phyloP scores from a whole-genome alignment of 176 grass and related monocot genomes.

The Eragrostis nindensis region DNA sequence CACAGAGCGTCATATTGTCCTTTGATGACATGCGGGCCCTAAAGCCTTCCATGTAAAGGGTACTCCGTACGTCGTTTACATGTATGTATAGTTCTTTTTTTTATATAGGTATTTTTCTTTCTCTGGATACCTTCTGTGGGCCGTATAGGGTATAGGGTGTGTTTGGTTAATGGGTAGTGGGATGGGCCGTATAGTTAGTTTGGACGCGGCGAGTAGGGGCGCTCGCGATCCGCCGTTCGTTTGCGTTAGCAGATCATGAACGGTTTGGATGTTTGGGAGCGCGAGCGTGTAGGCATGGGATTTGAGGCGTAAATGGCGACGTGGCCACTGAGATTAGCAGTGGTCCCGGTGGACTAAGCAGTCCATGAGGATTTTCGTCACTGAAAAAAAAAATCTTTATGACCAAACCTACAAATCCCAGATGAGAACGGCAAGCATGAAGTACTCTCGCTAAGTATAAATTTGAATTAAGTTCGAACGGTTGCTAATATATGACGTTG shows the following conservation, averaged over 20 bases:
- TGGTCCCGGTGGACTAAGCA: no score
- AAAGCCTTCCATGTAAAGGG: neutral
- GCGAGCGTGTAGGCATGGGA: neutral
- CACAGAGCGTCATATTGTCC: rapidly evolving
- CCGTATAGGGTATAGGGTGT: no score
- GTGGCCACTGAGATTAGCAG: neutral
- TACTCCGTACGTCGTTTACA: neutral
- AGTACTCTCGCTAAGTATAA: no score
- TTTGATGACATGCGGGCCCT: neutral
- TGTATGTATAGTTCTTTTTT: neutral
- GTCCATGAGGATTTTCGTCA: no score
- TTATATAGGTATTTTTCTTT: neutral
- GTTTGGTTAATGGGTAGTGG: no score
- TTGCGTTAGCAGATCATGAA: neutral
- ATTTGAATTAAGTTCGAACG: no score
- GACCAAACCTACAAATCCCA: no score
- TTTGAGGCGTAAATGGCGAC: neutral
- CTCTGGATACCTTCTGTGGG: no score
- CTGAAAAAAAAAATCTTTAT: no score
- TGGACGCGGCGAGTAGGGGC: conserved; percentile 5
- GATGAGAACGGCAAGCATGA: no score
- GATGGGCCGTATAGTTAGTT: neutral
- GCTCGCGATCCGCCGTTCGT: neutral
- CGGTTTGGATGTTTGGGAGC: neutral
- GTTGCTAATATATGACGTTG: no score